These are phyloP conservation scores for Syzygium grande DNA, from an alignment of 345 rosid species.

Conservation along the genomic window DNA sequence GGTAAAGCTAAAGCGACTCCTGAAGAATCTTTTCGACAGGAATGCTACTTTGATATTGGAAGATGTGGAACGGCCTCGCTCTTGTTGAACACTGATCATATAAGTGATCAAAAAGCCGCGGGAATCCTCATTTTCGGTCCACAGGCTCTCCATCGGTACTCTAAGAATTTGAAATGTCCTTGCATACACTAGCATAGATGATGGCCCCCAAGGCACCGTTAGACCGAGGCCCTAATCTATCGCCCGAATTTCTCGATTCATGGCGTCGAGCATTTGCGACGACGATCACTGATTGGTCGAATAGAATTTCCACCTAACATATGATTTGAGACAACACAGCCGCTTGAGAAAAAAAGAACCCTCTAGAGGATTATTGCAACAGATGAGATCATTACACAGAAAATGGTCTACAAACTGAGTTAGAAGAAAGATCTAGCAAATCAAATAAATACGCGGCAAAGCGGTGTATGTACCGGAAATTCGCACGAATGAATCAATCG, in stretches of 20 bases:
- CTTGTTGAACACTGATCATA: neutral
- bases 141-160: rapidly evolving
- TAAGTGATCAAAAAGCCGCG: neutral
- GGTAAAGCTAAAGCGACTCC: neutral
- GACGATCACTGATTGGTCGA: neutral
- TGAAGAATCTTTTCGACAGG: neutral
- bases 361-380: neutral
- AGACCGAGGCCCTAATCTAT: neutral
- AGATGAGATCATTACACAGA: neutral
- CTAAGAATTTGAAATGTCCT: neutral
- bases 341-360: neutral
- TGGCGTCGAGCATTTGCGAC: neutral
- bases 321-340: neutral
- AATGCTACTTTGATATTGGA: neutral
- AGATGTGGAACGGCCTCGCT: neutral
- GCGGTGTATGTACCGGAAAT: neutral
- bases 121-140: neutral
- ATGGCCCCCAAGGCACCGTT: neutral
- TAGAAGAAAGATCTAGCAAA: neutral
- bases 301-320: neutral
- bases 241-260: neutral
- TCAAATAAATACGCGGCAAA: neutral
- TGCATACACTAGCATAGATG: neutral
- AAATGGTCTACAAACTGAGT: neutral
- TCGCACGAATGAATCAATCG: neutral